phyloP scores from a whole-genome alignment of 1,139 yeast genomes.

The Protomyces inouyei region DNA sequence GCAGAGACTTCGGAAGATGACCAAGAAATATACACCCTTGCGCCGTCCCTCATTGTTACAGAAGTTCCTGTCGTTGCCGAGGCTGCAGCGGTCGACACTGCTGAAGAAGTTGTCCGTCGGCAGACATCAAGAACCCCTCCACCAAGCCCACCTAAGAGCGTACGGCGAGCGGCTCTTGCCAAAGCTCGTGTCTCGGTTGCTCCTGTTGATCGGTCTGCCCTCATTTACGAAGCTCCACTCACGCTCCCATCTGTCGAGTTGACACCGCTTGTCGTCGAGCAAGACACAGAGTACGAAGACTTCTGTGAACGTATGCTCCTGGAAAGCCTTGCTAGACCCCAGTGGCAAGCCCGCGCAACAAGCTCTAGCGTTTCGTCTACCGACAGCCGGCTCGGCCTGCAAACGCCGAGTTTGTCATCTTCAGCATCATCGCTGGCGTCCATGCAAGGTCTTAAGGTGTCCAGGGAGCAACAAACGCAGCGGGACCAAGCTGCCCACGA shows the following conservation, averaged over 20 bases:
- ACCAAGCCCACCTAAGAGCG: background rate
- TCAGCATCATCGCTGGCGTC: constrained; percentile 6
- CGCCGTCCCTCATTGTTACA: background rate
- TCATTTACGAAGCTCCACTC: background rate
- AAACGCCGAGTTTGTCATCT: constrained; percentile 3
- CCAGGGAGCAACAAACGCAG: constrained; percentile 4
- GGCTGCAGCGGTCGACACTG: background rate
- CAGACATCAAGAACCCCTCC: background rate
- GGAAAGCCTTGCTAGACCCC: background rate
- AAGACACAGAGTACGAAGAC: background rate
- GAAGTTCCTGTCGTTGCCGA: background rate
- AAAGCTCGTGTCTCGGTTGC: background rate
- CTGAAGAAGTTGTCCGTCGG: background rate
- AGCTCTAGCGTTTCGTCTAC: background rate
- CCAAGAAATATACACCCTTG: background rate
- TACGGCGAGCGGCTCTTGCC: background rate
- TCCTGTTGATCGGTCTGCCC: background rate
- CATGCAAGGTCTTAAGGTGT: background rate
- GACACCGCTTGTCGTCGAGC: background rate
- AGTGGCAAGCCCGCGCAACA: background rate
- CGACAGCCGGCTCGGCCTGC: background rate
- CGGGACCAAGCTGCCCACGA: constrained; percentile 8
- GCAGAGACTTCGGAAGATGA: background rate
- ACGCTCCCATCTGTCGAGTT: background rate
- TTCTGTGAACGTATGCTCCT: background rate